Conservation (phyloP, 192 early-diverging fungal genomes). For the Geranomyces variabilis region DNA sequence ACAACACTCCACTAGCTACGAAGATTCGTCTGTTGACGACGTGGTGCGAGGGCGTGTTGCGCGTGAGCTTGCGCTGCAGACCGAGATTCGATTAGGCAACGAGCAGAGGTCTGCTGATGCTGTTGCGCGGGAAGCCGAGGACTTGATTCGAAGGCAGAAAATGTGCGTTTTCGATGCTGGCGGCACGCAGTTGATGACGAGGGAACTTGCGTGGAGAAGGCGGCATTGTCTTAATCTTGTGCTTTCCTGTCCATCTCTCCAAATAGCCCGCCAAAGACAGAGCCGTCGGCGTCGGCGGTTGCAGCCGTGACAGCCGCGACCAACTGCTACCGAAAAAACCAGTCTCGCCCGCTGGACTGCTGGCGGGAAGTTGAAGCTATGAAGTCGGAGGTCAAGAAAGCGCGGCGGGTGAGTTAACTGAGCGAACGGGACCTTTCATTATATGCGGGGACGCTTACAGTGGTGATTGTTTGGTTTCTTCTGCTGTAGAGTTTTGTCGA, state of each 20-base stretch:
- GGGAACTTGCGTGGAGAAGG: too few species aligned
- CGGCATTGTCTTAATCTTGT: not conserved
- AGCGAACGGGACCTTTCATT: not conserved
- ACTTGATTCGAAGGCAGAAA: conserved; percentile 43
- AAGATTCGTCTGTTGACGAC: conserved; percentile 27
- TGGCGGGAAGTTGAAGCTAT: conserved; percentile 68
- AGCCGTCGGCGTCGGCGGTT: conserved; percentile 12
- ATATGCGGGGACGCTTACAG: too few species aligned
- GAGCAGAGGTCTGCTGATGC: conserved; percentile 50
- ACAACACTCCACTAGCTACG: not conserved
- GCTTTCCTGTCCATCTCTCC: not conserved
- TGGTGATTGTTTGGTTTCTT: too few species aligned
- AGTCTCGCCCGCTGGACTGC: conserved; percentile 57
- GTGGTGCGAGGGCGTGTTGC: conserved; percentile 42
- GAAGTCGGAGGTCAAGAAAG: conserved; percentile 47
- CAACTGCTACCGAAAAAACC: conserved; percentile 52
- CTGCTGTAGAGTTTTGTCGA: too few species aligned
- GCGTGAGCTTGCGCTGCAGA: conserved; percentile 39
- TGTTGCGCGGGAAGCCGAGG: conserved; percentile 49
- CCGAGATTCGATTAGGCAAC: conserved; percentile 39
- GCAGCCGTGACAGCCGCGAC: conserved; percentile 37
- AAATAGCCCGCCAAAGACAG: conserved; percentile 34
- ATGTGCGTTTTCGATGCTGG: conserved; percentile 27
- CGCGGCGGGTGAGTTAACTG: conserved; percentile 40
- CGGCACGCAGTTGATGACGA: not conserved